Evolutionary conservation across 805 yeast species (phyloP).

Genomic region (Wickerhamomyces canadensis): DNA sequence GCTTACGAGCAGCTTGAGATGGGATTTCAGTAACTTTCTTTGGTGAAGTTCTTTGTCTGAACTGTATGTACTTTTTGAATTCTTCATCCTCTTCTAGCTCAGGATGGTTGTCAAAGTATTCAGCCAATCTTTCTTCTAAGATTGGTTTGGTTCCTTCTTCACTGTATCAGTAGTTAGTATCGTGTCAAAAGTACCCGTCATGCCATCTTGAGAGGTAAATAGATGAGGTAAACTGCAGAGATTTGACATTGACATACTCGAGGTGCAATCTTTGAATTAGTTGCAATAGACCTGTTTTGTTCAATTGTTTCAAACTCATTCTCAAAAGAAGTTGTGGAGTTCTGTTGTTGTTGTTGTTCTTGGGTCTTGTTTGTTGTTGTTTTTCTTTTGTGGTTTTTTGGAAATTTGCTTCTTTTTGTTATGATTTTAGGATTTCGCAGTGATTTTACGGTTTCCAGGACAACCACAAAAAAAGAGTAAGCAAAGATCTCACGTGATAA

Average conservation of each 20-base stretch:
- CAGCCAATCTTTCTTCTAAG: constrained; percentile 25
- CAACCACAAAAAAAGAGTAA: no score
- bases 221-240: no score
- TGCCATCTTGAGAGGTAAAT: no score
- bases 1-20: no score
- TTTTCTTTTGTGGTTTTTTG: constrained; percentile 3
- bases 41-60: constrained; percentile 25
- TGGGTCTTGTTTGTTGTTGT: constrained; percentile 1
- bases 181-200: no score
- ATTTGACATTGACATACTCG: no score
- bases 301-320: constrained; percentile 31
- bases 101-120: constrained; percentile 26
- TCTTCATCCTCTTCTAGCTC: constrained; percentile 21
- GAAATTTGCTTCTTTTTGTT: no score
- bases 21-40: constrained; percentile 13
- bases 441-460: no score
- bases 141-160: constrained; percentile 25
- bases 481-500: no score
- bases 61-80: constrained; percentile 21
- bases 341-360: constrained; percentile 3
- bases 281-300: constrained; percentile 31
- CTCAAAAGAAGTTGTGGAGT: not conserved
- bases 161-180: no score
- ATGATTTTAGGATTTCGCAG: no score
- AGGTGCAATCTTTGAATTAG: constrained; percentile 31